Percentiles rank a stretch among this genome's conserved stretches.
phyloP scores from a whole-genome alignment of 345 rosid species.

The Psidium friedrichsthalianum region DNA sequence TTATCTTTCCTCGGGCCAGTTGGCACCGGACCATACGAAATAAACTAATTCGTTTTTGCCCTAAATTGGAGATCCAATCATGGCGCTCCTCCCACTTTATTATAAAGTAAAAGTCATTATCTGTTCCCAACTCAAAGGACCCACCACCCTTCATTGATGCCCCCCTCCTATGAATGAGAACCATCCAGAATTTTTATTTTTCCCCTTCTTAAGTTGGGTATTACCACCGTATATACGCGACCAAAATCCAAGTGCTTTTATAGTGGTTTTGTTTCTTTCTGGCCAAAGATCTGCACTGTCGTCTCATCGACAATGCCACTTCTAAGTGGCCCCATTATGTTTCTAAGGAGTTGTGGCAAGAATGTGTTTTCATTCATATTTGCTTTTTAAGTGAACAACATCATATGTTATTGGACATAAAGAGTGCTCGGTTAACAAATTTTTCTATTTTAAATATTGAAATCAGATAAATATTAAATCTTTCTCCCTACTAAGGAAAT shows the following conservation, averaged over 20 bases:
- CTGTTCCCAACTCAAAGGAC: background rate
- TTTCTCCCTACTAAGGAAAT: background rate
- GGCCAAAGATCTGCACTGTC: background rate
- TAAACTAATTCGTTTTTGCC: background rate
- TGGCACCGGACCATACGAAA: background rate
- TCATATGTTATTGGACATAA: background rate
- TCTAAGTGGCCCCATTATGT: background rate
- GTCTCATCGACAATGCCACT: background rate
- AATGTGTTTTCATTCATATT: background rate
- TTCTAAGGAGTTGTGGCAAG: background rate
- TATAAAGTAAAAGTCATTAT: background rate
- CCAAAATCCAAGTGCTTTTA: background rate
- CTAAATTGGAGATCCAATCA: background rate
- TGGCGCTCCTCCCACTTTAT: background rate
- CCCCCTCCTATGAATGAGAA: background rate
- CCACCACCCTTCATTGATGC: background rate
- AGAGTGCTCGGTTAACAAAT: background rate
- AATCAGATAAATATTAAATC: background rate
- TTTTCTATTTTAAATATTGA: background rate
- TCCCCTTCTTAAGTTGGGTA: background rate
- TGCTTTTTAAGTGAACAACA: background rate
- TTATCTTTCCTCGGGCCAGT: background rate
- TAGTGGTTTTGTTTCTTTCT: background rate
- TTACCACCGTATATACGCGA: background rate
- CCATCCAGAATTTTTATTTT: background rate